Conservation (phyloP, 2,329 filamentous ascomycete genomes). For the Monosporascus sp. region DNA sequence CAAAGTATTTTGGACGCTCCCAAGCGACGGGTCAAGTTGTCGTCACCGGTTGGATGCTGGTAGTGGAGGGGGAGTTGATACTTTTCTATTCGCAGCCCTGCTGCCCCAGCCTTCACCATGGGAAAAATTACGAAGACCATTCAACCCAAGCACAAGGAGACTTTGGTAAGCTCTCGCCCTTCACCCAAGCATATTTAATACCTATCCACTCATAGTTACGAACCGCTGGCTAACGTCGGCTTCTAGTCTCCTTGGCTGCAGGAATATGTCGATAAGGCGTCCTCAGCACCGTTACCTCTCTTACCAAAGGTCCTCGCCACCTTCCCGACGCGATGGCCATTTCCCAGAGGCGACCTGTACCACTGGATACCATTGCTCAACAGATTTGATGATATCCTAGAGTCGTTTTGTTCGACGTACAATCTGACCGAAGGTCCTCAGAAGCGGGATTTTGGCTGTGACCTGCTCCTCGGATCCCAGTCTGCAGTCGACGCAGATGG, state of each 20-base stretch:
- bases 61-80: conserved; percentile 54
- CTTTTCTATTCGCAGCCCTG: conserved; percentile 46
- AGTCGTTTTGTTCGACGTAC: conserved; percentile 77
- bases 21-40: conserved; percentile 31
- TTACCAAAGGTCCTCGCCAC: conserved; percentile 71
- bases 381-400: conserved; percentile 84
- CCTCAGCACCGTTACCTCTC: conserved; percentile 65
- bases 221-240: conserved; percentile 9
- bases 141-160: conserved; percentile 63
- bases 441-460: conserved; percentile 65
- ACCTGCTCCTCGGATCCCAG: conserved; percentile 57
- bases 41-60: conserved; percentile 34
- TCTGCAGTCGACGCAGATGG: conserved; percentile 48
- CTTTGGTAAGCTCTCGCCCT: conserved; percentile 47
- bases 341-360: conserved; percentile 91
- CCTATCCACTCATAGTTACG: conserved; percentile 2
- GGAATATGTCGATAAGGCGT: conserved; percentile 70
- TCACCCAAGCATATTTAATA: neutral
- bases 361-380: conserved; percentile 97
- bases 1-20: conserved; percentile 25
- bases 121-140: conserved; percentile 65
- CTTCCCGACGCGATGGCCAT: conserved; percentile 90
- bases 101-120: conserved; percentile 57
- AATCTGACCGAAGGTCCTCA: conserved; percentile 77
- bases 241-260: conserved; percentile 79